These are phyloP conservation scores for Fraxinus ornus DNA, from an alignment of 305 asterid genomes.

Conservation along the genomic window DNA sequence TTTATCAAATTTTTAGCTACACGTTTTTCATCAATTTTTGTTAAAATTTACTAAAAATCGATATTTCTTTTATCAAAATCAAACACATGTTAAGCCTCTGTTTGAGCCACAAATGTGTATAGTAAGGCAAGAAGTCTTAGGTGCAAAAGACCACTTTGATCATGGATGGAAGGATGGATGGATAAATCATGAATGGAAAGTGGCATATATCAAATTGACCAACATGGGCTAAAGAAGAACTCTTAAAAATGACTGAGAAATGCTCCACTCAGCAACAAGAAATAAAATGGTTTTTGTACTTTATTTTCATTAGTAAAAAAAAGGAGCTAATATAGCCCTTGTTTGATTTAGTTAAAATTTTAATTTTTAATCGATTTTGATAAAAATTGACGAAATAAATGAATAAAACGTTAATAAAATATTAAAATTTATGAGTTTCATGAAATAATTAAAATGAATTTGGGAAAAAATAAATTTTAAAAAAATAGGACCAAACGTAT, in stretches of 20 bases:
- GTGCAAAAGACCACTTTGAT: slow-evolving; percentile 2
- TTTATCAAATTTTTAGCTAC: too few relatives aligned
- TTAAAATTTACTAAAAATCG: too few relatives aligned
- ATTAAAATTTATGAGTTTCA: neutral
- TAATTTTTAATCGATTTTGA: too few relatives aligned
- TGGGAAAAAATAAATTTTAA: too few relatives aligned
- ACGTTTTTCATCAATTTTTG: too few relatives aligned
- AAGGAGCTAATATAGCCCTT: neutral
- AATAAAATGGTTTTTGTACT: slow-evolving; percentile 18
- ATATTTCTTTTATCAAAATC: too few relatives aligned
- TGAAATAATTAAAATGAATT: too few relatives aligned
- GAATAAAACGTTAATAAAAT: too few relatives aligned
- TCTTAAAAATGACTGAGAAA: neutral
- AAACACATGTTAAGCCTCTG: too few relatives aligned
- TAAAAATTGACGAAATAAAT: too few relatives aligned
- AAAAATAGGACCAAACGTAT: neutral
- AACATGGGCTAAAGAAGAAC: neutral
- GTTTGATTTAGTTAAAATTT: neutral
- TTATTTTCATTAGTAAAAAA: neutral
- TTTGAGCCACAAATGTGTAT: too few relatives aligned
- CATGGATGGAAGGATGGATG: neutral
- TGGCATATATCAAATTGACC: neutral
- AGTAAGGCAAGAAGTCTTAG: slow-evolving; percentile 21
- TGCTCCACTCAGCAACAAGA: neutral
- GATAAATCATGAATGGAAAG: neutral